Evolutionary conservation across 164 flowering plant genomes (phyloP).

Genomic region (Umbellularia californica): DNA sequence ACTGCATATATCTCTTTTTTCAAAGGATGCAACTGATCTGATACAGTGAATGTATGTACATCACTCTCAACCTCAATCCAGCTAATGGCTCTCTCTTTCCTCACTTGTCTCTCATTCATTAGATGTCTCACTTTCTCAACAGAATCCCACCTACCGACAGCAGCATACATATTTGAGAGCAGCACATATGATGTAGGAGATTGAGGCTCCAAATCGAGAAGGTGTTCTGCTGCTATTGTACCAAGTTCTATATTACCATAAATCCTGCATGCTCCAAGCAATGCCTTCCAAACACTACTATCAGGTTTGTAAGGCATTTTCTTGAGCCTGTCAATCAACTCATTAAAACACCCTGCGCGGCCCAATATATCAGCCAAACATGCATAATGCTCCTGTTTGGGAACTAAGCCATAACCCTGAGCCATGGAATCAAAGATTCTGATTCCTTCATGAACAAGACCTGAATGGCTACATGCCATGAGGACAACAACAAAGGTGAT

Average conservation of each 20-base stretch:
- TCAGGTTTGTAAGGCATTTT: constrained; percentile 49
- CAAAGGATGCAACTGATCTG: constrained; percentile 39
- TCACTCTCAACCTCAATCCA: constrained; percentile 53
- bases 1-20: constrained; percentile 34
- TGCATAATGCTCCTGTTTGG: constrained; percentile 61
- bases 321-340: constrained; percentile 33
- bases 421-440: constrained; percentile 41
- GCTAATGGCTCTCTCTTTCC: constrained; percentile 48
- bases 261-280: constrained; percentile 52
- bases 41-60: constrained; percentile 33
- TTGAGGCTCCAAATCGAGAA: constrained; percentile 51
- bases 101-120: constrained; percentile 41
- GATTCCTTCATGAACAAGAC: constrained; percentile 58
- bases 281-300: constrained; percentile 51
- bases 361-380: constrained; percentile 65
- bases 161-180: constrained; percentile 56
- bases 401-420: constrained; percentile 35
- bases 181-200: constrained; percentile 48
- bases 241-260: constrained; percentile 57
- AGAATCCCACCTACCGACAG: constrained; percentile 44
- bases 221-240: constrained; percentile 42
- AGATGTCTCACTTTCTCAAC: constrained; percentile 48
- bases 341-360: constrained; percentile 49
- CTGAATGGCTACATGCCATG: constrained; percentile 61
- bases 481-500: constrained; percentile 53